phyloP scores from a whole-genome alignment of 495 filamentous ascomycete genomes.

The Collariella sp. region DNA sequence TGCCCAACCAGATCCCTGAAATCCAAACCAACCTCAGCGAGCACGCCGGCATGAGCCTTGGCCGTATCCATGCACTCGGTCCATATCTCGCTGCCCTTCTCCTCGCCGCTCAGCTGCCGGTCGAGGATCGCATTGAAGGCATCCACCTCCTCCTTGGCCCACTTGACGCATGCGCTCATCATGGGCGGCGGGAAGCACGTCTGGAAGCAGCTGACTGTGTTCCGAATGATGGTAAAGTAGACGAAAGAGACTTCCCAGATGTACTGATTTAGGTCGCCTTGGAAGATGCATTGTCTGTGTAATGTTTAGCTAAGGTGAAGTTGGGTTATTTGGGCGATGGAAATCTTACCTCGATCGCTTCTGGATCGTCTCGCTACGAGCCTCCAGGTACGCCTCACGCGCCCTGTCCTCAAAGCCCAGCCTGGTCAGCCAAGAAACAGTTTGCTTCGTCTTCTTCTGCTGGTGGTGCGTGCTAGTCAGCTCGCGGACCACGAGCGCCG shows the following conservation, averaged over 20 bases:
- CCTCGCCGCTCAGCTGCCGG: slow-evolving; percentile 71
- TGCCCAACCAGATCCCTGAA: slow-evolving; percentile 63
- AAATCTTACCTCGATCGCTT: slow-evolving; percentile 64
- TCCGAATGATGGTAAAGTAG: slow-evolving; percentile 88
- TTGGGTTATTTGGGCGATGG: neutral
- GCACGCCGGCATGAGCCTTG: slow-evolving; percentile 65
- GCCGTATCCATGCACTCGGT: slow-evolving; percentile 75
- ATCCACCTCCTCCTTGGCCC: slow-evolving; percentile 89
- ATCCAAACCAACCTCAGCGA: slow-evolving; percentile 83
- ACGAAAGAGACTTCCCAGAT: slow-evolving; percentile 95
- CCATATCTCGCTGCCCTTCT: slow-evolving; percentile 64
- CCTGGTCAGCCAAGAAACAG: slow-evolving; percentile 73
- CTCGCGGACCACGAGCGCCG: slow-evolving; percentile 61
- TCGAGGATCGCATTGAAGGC: slow-evolving; percentile 76
- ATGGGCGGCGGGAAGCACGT: slow-evolving; percentile 77
- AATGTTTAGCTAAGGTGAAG: slow-evolving; percentile 7
- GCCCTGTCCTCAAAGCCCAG: slow-evolving; percentile 87
- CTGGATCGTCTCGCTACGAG: slow-evolving; percentile 63
- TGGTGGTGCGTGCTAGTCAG: slow-evolving; percentile 66
- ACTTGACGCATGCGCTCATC: slow-evolving; percentile 88
- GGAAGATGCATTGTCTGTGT: slow-evolving; percentile 78
- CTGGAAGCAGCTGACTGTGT: slow-evolving; percentile 82
- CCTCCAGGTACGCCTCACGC: slow-evolving; percentile 74
- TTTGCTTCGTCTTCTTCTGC: slow-evolving; percentile 55
- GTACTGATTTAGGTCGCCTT: slow-evolving; percentile 83